Conservation (phyloP, 2,329 filamentous ascomycete species). For the Rachicladosporium sp. region DNA sequence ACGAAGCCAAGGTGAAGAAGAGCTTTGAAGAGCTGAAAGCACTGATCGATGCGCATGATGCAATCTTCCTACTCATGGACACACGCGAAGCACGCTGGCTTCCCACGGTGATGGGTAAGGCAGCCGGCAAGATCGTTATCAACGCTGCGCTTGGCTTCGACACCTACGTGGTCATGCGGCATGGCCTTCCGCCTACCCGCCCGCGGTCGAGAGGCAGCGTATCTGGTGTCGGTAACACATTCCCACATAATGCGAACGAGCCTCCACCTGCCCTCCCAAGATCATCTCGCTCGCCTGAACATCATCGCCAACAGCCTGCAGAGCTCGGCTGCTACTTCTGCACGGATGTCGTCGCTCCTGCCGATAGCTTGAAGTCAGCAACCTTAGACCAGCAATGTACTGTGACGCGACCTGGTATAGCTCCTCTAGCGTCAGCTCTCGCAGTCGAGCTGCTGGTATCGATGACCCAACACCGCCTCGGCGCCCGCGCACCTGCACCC, state of each 20-base stretch:
- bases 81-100: slow-evolving; percentile 90
- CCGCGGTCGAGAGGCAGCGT: no score
- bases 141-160: slow-evolving; percentile 95
- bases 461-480: slow-evolving; percentile 56
- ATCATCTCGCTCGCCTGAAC: no score
- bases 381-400: slow-evolving; percentile 98
- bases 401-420: slow-evolving; percentile 84
- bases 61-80: slow-evolving; percentile 87
- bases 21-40: slow-evolving; percentile 66
- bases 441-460: slow-evolving; percentile 84
- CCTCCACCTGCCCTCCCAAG: no score
- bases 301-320: no score
- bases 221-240: no score
- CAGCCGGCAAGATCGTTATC: slow-evolving; percentile 85
- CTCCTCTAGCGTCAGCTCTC: slow-evolving; percentile 80
- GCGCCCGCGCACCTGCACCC: slow-evolving; percentile 27
- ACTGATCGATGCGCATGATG: slow-evolving; percentile 76
- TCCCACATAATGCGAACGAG: no score
- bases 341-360: slow-evolving; percentile 90
- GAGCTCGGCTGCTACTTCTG: slow-evolving; percentile 95
- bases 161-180: slow-evolving; percentile 93
- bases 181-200: slow-evolving; percentile 45
- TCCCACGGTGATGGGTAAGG: slow-evolving; percentile 91
- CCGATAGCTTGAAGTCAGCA: slow-evolving; percentile 85
- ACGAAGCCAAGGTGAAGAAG: slow-evolving; percentile 54